Conservation (phyloP, 1,139 yeast genomes). For the Hansenula sp. region DNA sequence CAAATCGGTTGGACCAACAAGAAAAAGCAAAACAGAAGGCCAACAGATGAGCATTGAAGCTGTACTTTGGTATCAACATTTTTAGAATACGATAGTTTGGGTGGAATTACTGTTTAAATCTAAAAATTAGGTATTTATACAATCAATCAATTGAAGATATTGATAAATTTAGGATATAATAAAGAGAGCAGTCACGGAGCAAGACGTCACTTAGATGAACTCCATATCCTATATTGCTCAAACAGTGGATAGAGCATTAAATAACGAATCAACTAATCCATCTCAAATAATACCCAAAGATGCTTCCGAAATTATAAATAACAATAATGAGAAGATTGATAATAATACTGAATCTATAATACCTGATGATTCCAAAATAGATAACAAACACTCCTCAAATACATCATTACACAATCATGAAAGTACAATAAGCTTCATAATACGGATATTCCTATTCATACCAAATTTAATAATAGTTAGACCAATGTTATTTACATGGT, state of each 20-base stretch:
- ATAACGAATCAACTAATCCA: conserved; percentile 8
- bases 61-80: no score
- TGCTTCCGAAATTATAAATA: neutral
- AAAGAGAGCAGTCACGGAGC: no score
- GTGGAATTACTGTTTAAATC: no score
- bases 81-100: no score
- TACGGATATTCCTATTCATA: conserved; percentile 30
- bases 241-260: conserved; percentile 27
- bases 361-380: neutral
- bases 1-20: conserved; percentile 3
- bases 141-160: no score
- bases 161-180: no score
- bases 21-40: conserved; percentile 1
- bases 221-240: conserved; percentile 32
- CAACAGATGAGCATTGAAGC: conserved; percentile 2
- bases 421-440: conserved; percentile 4
- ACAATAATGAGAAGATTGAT: neutral
- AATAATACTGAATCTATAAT: neutral
- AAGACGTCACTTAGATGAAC: conserved; percentile 24
- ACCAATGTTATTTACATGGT: conserved; percentile 42
- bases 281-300: conserved; percentile 5
- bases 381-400: neutral
- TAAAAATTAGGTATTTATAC: no score
- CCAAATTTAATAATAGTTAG: conserved; percentile 39
- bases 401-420: neutral